A percentile compares a stretch with the other conserved stretches of the same genome.
These are phyloP conservation scores for Tetrapisispora pingtungensis DNA, from an alignment of 805 yeast genomes.

Conservation along the genomic window DNA sequence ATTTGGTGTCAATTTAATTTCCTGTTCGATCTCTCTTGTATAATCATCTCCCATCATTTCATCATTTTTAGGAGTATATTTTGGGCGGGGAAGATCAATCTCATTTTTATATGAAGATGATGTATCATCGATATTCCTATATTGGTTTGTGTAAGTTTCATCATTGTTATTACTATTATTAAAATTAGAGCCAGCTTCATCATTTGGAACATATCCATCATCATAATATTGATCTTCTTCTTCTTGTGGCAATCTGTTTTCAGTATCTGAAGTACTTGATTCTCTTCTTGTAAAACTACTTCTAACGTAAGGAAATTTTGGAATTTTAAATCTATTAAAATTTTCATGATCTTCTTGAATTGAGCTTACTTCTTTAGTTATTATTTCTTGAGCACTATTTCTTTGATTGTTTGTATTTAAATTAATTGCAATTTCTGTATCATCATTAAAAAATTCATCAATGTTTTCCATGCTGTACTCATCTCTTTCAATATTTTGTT, in stretches of 20 bases:
- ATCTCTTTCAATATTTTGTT: constrained; percentile 10
- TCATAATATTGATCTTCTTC: neutral
- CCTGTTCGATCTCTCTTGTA: constrained; percentile 5
- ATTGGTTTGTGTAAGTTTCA: neutral
- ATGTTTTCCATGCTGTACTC: constrained; percentile 26
- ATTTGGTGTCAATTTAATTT: constrained; percentile 15
- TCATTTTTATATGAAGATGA: neutral
- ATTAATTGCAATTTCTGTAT: constrained; percentile 16
- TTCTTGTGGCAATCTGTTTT: neutral
- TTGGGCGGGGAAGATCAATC: constrained; percentile 1
- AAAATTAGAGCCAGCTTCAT: neutral
- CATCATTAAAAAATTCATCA: constrained; percentile 59
- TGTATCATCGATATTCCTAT: neutral
- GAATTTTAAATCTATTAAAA: constrained; percentile 1
- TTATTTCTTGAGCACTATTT: constrained; percentile 9
- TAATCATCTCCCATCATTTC: constrained; percentile 3
- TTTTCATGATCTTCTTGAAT: neutral
- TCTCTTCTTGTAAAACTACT: constrained; percentile 5
- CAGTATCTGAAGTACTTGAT: neutral
- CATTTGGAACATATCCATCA: neutral
- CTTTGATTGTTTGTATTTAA: neutral
- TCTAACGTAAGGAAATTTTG: constrained; percentile 1
- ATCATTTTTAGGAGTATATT: constrained; percentile 3
- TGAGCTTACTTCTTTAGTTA: constrained; percentile 18
- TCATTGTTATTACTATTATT: neutral